Percentiles rank a stretch among this genome's conserved stretches.
Conservation (phyloP, 495 filamentous ascomycete genomes). For the Penicillium longicatenatum region DNA sequence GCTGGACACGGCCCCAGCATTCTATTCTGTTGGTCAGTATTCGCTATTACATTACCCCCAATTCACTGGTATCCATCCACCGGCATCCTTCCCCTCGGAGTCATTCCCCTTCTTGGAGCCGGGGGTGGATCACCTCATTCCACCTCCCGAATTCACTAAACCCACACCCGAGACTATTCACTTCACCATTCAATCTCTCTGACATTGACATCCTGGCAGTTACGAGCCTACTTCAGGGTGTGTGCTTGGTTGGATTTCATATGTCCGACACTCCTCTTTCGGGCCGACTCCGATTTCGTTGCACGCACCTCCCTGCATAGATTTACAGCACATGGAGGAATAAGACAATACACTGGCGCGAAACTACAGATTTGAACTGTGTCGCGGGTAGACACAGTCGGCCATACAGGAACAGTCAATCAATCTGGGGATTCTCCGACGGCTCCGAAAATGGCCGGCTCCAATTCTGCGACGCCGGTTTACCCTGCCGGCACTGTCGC, state of each 20-base stretch:
- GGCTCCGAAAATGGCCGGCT: constrained; percentile 40
- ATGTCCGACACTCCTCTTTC: constrained; percentile 17
- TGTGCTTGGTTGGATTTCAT: constrained; percentile 6
- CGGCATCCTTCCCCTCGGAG: neutral
- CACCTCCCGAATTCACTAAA: constrained; percentile 2
- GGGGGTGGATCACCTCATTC: constrained; percentile 7
- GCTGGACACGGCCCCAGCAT: constrained; percentile 12
- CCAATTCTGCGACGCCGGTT: constrained; percentile 35
- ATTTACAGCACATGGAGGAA: constrained; percentile 33
- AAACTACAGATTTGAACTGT: constrained; percentile 25
- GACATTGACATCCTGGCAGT: neutral
- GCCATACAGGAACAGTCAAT: constrained; percentile 19
- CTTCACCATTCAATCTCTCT: constrained; percentile 1
- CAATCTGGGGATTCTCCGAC: constrained; percentile 4
- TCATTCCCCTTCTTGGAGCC: constrained; percentile 3
- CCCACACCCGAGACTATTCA: neutral
- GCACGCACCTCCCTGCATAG: constrained; percentile 25
- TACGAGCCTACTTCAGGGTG: constrained; percentile 1
- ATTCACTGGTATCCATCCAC: neutral
- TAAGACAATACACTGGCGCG: constrained; percentile 26
- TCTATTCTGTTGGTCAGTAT: constrained; percentile 19
- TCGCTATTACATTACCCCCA: neutral
- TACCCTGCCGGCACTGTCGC: constrained; percentile 47
- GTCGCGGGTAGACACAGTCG: constrained; percentile 31
- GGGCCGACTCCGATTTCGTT: constrained; percentile 20